Evolutionary conservation across 257 asterid genomes (phyloP).

Genomic region (Eucommia ulmoides): DNA sequence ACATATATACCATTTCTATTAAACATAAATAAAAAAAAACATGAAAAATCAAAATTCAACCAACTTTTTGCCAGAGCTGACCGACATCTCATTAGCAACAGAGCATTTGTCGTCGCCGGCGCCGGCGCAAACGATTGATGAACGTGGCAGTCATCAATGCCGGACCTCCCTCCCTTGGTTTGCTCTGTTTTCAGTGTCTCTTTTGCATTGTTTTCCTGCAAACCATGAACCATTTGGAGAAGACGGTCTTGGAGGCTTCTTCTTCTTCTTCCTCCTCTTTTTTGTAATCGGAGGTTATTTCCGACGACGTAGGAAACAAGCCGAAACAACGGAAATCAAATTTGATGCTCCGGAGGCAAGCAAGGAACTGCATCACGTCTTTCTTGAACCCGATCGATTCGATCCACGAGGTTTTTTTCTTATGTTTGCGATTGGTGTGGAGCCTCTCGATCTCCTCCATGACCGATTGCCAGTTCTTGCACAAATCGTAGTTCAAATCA

Average conservation of each 20-base stretch:
- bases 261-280: slow-evolving; percentile 28
- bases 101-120: too few relatives aligned
- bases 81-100: too few relatives aligned
- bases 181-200: too few relatives aligned
- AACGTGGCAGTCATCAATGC: too few relatives aligned
- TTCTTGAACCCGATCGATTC: too few relatives aligned
- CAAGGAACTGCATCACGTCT: slow-evolving; percentile 74
- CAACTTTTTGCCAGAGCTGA: too few relatives aligned
- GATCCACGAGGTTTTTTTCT: slow-evolving; percentile 36
- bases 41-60: too few relatives aligned
- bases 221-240: slow-evolving; percentile 81
- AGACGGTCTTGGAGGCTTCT: slow-evolving; percentile 31
- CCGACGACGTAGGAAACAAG: slow-evolving; percentile 29
- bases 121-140: too few relatives aligned
- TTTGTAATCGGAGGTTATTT: slow-evolving; percentile 46
- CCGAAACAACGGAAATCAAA: slow-evolving; percentile 86
- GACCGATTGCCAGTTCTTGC: slow-evolving; percentile 86
- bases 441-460: slow-evolving; percentile 87
- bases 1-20: too few relatives aligned
- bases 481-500: too few relatives aligned
- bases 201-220: slow-evolving; percentile 58
- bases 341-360: slow-evolving; percentile 49
- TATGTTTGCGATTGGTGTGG: slow-evolving; percentile 39
- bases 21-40: too few relatives aligned
- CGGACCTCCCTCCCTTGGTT: too few relatives aligned